Conservation (phyloP, 306 rosid genomes). For the Sicyos baderoa region DNA sequence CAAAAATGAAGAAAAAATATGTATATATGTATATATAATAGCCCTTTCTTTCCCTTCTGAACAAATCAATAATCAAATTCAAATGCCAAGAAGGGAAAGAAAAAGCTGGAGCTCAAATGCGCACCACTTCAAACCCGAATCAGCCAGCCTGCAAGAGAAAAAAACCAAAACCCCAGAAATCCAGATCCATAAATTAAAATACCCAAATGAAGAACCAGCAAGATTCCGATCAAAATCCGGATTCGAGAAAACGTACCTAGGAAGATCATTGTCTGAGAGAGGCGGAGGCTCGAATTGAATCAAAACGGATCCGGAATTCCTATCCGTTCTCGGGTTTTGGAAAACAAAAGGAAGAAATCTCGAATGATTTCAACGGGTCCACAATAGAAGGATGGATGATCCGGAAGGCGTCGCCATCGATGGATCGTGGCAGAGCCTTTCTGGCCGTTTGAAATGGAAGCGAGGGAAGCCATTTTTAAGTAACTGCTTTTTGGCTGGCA, state of each 20-base stretch:
- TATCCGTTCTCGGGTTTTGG: slow-evolving; percentile 10
- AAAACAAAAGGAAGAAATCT: neutral
- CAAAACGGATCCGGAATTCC: slow-evolving; percentile 27
- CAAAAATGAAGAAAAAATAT: neutral
- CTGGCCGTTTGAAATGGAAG: neutral
- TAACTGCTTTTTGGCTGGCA: neutral
- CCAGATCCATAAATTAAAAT: slow-evolving; percentile 16
- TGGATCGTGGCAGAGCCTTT: neutral
- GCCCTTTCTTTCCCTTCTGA: slow-evolving; percentile 53
- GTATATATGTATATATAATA: no score
- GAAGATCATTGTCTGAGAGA: slow-evolving; percentile 26
- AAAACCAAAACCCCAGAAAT: slow-evolving; percentile 19
- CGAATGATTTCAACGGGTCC: slow-evolving; percentile 24
- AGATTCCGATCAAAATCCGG: neutral
- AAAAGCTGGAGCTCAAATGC: slow-evolving; percentile 33
- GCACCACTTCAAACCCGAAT: slow-evolving; percentile 28
- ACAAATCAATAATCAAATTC: slow-evolving; percentile 24
- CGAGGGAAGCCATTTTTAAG: neutral
- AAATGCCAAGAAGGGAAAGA: slow-evolving; percentile 55
- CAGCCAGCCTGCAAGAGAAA: slow-evolving; percentile 39
- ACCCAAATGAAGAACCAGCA: neutral
- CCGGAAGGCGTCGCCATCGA: slow-evolving; percentile 9
- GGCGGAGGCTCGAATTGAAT: slow-evolving; percentile 29
- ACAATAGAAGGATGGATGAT: neutral
- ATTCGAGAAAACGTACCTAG: slow-evolving; percentile 23